Percentiles rank a stretch among this genome's conserved stretches.
Conservation (phyloP, 2,329 filamentous ascomycete genomes). For the Fusarium stilboides region DNA sequence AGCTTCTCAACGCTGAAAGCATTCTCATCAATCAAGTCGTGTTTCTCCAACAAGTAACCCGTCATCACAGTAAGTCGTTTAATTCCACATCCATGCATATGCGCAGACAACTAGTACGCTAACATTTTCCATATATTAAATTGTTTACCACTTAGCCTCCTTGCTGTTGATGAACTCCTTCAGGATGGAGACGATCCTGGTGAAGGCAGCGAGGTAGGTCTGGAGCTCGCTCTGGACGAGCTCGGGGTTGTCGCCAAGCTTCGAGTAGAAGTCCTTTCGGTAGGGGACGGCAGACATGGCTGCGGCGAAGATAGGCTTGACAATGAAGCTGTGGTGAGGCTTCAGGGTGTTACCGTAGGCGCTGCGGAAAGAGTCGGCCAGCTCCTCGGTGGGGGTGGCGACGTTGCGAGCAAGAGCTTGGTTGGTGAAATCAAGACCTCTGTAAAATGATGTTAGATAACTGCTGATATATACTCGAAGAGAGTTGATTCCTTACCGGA, state of each 20-base stretch:
- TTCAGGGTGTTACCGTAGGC: slow-evolving; percentile 92
- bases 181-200: slow-evolving; percentile 84
- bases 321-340: slow-evolving; percentile 88
- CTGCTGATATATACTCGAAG: not conserved
- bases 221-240: slow-evolving; percentile 76
- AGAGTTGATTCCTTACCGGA: slow-evolving; percentile 72
- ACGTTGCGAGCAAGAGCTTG: slow-evolving; percentile 86
- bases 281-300: slow-evolving; percentile 96
- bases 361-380: slow-evolving; percentile 86
- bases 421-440: slow-evolving; percentile 94
- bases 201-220: slow-evolving; percentile 82
- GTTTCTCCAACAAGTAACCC: slow-evolving; percentile 20
- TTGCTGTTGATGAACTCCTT: slow-evolving; percentile 70
- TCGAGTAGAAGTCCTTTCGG: slow-evolving; percentile 91
- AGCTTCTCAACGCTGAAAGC: slow-evolving; percentile 17
- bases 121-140: slow-evolving; percentile 14
- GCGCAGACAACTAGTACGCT: slow-evolving; percentile 4
- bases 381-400: slow-evolving; percentile 77
- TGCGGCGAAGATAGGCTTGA: slow-evolving; percentile 93
- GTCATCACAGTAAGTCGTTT: slow-evolving; percentile 22
- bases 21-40: slow-evolving; percentile 28
- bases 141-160: slow-evolving; percentile 70
- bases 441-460: slow-evolving; percentile 55
- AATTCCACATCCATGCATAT: slow-evolving; percentile 8
- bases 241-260: slow-evolving; percentile 79